Conservation (phyloP, 371 early-diverging fungal species). For the Rhizoclosmatium hyalinum region DNA sequence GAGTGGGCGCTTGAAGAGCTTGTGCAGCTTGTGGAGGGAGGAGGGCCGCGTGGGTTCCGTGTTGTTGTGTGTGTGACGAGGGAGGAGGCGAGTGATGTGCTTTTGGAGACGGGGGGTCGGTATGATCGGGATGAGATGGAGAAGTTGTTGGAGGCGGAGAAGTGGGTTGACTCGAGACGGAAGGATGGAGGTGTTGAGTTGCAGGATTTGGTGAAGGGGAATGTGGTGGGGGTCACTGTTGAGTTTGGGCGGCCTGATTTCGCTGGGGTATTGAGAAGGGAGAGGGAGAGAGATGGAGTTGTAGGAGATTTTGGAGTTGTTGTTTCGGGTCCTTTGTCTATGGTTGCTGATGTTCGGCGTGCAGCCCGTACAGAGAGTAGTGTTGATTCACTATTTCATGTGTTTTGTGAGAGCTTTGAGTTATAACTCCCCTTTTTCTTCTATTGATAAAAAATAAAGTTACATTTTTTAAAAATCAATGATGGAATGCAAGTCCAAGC, state of each 20-base stretch:
- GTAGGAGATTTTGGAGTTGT: slow-evolving; percentile 17
- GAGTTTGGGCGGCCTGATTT: slow-evolving; percentile 22
- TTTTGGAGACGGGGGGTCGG: neutral
- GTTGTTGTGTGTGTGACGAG: neutral
- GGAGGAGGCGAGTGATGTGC: neutral
- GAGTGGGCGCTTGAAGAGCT: slow-evolving; percentile 24
- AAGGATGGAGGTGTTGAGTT: neutral
- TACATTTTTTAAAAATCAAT: too few relatives aligned
- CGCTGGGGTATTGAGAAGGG: neutral
- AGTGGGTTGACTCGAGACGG: neutral
- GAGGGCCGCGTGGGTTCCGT: neutral
- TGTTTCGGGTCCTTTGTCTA: slow-evolving; percentile 13
- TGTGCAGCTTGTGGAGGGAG: neutral
- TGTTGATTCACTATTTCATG: slow-evolving; percentile 14
- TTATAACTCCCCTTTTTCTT: neutral
- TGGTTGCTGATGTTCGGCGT: slow-evolving; percentile 9
- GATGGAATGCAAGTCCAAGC: too few relatives aligned
- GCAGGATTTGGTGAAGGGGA: neutral
- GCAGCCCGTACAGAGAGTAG: slow-evolving; percentile 7
- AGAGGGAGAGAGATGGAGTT: neutral
- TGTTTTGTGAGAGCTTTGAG: slow-evolving; percentile 28
- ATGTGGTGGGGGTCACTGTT: neutral
- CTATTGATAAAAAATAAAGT: too few relatives aligned
- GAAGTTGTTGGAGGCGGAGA: neutral
- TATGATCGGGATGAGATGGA: neutral